phyloP scores from a whole-genome alignment of 2,329 filamentous ascomycete genomes.

The Neodidymelliopsis sp. region DNA sequence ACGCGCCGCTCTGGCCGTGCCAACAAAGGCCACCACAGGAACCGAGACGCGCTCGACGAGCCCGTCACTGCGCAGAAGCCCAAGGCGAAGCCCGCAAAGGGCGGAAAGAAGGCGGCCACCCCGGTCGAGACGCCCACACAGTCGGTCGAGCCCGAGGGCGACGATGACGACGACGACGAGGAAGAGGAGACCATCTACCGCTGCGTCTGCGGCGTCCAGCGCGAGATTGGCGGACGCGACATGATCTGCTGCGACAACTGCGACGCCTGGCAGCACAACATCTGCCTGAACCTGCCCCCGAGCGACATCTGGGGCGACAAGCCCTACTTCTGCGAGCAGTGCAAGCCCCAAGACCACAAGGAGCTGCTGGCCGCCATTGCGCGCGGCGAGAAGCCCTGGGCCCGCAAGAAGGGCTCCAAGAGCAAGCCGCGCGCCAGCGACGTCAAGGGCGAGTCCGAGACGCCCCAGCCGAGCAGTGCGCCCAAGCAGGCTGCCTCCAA shows the following conservation, averaged over 20 bases:
- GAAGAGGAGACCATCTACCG: conserved; percentile 79
- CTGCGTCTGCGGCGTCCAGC: conserved; percentile 87
- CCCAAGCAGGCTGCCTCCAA: conserved; percentile 23
- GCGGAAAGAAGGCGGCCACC: conserved; percentile 13
- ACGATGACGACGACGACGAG: conserved; percentile 59
- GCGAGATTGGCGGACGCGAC: conserved; percentile 81
- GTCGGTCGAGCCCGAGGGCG: conserved; percentile 51
- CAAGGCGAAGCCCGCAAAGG: conserved; percentile 42
- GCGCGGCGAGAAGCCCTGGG: conserved; percentile 85
- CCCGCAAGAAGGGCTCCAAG: conserved; percentile 64
- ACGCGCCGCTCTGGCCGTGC: conserved; percentile 92
- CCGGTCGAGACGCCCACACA: conserved; percentile 51
- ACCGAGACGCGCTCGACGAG: conserved; percentile 67
- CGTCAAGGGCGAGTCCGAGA: conserved; percentile 52
- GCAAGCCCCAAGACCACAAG: conserved; percentile 82
- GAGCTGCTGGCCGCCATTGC: conserved; percentile 79
- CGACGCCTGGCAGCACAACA: conserved; percentile 95
- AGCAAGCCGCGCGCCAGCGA: conserved; percentile 73
- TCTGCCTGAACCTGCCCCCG: conserved; percentile 88
- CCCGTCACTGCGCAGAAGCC: conserved; percentile 52
- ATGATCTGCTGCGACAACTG: conserved; percentile 98
- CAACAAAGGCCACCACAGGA: conserved; percentile 96
- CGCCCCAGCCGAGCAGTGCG: conserved; percentile 24
- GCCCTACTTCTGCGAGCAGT: conserved; percentile 88
- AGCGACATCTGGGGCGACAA: conserved; percentile 62